phyloP scores from a whole-genome alignment of 208 protist genomes.

The Trichomonas gallinae region DNA sequence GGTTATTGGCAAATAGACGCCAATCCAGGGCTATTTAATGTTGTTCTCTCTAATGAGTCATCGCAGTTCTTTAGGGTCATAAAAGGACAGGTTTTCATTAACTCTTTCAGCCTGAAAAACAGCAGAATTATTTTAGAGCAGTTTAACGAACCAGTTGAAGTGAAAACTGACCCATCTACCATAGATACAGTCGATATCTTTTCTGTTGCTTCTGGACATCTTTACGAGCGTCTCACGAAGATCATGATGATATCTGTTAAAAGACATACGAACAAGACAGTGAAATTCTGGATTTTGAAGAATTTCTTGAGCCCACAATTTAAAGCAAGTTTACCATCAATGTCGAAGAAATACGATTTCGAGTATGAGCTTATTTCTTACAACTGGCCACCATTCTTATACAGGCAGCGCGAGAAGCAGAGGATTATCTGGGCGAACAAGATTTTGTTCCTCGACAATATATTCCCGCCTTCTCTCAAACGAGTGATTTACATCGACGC shows the following conservation, averaged over 20 bases:
- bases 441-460: slow-evolving; percentile 95
- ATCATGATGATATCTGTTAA: slow-evolving; percentile 13
- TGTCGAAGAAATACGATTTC: slow-evolving; percentile 72
- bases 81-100: background rate
- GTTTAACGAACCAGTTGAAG: background rate
- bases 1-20: slow-evolving; percentile 13
- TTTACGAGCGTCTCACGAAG: slow-evolving; percentile 13
- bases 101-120: background rate
- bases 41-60: background rate
- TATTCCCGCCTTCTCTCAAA: slow-evolving; percentile 86
- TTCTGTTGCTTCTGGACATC: background rate
- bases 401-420: slow-evolving; percentile 82
- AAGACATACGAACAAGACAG: slow-evolving; percentile 36
- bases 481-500: slow-evolving; percentile 93
- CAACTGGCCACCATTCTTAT: slow-evolving; percentile 89
- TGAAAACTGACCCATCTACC: background rate
- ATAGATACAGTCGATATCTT: slow-evolving; percentile 4
- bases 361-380: slow-evolving; percentile 79
- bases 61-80: background rate
- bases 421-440: slow-evolving; percentile 97
- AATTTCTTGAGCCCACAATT: slow-evolving; percentile 89
- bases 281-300: slow-evolving; percentile 97
- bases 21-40: background rate
- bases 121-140: background rate
- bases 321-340: slow-evolving; percentile 57